Conservation (phyloP, 202 grass and related monocot species). For the Digitaria exilis region DNA sequence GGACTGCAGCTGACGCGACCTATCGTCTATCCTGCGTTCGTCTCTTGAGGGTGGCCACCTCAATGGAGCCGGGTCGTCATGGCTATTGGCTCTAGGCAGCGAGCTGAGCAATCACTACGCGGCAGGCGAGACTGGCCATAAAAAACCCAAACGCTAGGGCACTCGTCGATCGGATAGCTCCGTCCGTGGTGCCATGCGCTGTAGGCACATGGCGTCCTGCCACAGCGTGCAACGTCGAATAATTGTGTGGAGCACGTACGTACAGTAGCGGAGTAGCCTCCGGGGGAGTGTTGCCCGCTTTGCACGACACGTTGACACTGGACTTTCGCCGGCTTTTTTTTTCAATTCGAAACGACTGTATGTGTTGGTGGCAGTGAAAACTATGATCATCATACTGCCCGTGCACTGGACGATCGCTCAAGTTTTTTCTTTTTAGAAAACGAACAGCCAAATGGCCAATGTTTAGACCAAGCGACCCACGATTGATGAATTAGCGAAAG, state of each 20-base stretch:
- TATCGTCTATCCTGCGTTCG: neutral
- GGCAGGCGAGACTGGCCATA: neutral
- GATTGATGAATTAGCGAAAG: no score
- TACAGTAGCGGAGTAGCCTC: neutral
- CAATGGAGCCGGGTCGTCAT: neutral
- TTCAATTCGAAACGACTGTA: neutral
- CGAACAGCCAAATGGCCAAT: no score
- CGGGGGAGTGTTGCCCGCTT: neutral
- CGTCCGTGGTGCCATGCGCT: neutral
- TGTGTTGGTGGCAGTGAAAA: neutral
- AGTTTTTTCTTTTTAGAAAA: no score
- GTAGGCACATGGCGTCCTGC: neutral
- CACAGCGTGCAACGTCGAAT: neutral
- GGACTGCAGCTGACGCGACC: constrained; percentile 19
- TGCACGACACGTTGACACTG: neutral
- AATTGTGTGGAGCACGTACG: neutral
- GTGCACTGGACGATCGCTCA: neutral
- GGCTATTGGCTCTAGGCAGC: neutral
- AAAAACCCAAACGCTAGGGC: neutral
- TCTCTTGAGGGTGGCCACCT: neutral
- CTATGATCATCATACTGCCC: no score
- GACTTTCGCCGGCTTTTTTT: neutral
- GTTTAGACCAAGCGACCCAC: no score
- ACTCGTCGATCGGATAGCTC: neutral
- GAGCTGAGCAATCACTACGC: neutral